These are phyloP conservation scores for Oidiodendron maius DNA, from an alignment of 495 filamentous ascomycete genomes.

Conservation along the genomic window DNA sequence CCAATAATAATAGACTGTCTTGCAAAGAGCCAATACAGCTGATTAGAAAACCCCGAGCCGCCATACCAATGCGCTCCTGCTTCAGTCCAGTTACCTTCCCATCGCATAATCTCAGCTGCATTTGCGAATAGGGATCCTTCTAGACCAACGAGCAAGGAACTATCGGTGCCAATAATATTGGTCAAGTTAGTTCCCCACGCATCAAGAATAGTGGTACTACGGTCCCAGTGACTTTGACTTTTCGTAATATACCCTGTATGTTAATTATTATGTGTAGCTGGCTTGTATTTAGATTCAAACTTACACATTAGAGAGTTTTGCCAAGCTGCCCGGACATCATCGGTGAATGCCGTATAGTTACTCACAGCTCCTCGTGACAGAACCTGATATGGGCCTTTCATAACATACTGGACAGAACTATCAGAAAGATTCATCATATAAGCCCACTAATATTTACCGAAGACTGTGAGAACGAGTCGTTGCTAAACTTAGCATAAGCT, in stretches of 20 bases:
- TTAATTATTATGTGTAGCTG: too few species aligned
- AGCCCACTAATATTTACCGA: too few species aligned
- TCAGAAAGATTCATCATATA: too few species aligned
- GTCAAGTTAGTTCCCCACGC: constrained; percentile 30
- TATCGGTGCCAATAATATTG: constrained; percentile 28
- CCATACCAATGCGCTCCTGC: constrained; percentile 27
- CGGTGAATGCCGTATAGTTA: constrained; percentile 30
- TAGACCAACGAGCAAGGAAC: constrained; percentile 26
- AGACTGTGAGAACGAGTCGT: constrained; percentile 18
- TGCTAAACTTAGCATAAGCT: constrained; percentile 16
- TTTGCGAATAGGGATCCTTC: constrained; percentile 32
- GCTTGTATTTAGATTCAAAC: too few species aligned
- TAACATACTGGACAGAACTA: constrained; percentile 24
- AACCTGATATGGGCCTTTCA: constrained; percentile 25
- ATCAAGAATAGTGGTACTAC: constrained; percentile 28
- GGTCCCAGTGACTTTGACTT: constrained; percentile 27
- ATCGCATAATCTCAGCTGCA: constrained; percentile 35
- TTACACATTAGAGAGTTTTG: constrained; percentile 35
- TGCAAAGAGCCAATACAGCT: constrained; percentile 34
- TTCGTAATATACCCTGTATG: constrained; percentile 34
- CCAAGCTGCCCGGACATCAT: constrained; percentile 28
- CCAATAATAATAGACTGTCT: constrained; percentile 29
- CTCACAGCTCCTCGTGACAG: constrained; percentile 24
- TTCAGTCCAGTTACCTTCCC: constrained; percentile 33
- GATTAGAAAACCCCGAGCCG: constrained; percentile 30